Evolutionary conservation across 768 basidiomycete genomes (phyloP).

Genomic region (Tulasnella sp.): DNA sequence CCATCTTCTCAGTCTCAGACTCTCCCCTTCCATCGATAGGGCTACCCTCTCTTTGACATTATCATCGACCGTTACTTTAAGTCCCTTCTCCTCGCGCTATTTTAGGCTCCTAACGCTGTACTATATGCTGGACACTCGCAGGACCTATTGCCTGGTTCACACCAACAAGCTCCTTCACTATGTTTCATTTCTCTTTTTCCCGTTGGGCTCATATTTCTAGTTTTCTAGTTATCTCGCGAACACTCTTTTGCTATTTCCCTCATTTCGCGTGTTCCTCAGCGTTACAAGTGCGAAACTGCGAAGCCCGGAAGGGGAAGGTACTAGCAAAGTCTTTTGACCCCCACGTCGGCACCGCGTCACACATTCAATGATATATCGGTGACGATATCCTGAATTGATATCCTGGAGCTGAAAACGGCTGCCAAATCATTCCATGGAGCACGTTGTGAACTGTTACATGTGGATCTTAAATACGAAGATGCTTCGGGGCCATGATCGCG

Average conservation of each 20-base stretch:
- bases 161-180: not conserved
- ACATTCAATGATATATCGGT: not conserved
- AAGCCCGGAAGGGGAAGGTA: not conserved
- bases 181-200: not conserved
- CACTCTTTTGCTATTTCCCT: not conserved
- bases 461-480: not conserved
- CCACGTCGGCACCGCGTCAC: not conserved
- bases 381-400: not conserved
- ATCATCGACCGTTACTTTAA: not conserved
- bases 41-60: not conserved
- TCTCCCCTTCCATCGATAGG: constrained; percentile 24
- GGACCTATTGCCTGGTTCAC: not conserved
- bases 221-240: not conserved
- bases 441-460: not conserved
- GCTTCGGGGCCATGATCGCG: not conserved
- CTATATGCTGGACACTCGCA: constrained; percentile 3
- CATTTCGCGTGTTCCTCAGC: not conserved
- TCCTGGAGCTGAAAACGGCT: not conserved
- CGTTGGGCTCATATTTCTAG: not conserved
- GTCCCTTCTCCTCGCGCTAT: not conserved
- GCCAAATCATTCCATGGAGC: not conserved
- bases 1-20: constrained; percentile 53
- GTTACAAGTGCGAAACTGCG: not conserved
- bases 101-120: not conserved
- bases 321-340: not conserved